These are phyloP conservation scores for Cicer bijugum DNA, from an alignment of 306 rosid species.

Conservation along the genomic window DNA sequence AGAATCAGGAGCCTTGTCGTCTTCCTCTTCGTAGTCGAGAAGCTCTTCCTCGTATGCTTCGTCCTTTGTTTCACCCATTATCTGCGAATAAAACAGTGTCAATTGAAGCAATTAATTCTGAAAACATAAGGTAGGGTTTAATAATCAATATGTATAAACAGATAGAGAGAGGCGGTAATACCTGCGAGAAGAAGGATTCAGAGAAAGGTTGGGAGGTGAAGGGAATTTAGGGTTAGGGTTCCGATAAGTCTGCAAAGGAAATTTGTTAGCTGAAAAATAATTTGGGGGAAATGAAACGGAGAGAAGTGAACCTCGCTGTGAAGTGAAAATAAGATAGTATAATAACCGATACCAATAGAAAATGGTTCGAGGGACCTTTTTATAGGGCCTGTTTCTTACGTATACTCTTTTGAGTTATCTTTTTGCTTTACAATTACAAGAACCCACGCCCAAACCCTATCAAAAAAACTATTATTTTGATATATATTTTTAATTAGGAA, in stretches of 20 bases:
- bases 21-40: slow-evolving; percentile 95
- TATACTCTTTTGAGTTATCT: background rate
- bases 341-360: background rate
- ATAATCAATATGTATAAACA: background rate
- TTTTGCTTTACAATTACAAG: background rate
- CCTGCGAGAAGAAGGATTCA: slow-evolving; percentile 51
- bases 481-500: too few species aligned
- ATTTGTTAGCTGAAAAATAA: slow-evolving; percentile 70
- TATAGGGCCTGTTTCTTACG: background rate
- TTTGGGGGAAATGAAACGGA: slow-evolving; percentile 28
- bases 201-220: background rate
- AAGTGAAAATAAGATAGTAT: too few species aligned
- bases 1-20: slow-evolving; percentile 83
- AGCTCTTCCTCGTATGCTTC: slow-evolving; percentile 95
- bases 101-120: slow-evolving; percentile 5
- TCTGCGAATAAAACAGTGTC: slow-evolving; percentile 46
- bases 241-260: slow-evolving; percentile 74
- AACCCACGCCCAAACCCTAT: background rate
- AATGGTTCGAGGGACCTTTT: background rate
- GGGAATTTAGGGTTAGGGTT: slow-evolving; percentile 42
- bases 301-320: slow-evolving; percentile 43
- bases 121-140: slow-evolving; percentile 44
- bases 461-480: too few species aligned
- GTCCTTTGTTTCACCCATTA: slow-evolving; percentile 92
- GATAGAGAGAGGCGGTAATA: slow-evolving; percentile 2